Conservation (phyloP, 2,329 filamentous ascomycete genomes). For the Fusarium devonianum region DNA sequence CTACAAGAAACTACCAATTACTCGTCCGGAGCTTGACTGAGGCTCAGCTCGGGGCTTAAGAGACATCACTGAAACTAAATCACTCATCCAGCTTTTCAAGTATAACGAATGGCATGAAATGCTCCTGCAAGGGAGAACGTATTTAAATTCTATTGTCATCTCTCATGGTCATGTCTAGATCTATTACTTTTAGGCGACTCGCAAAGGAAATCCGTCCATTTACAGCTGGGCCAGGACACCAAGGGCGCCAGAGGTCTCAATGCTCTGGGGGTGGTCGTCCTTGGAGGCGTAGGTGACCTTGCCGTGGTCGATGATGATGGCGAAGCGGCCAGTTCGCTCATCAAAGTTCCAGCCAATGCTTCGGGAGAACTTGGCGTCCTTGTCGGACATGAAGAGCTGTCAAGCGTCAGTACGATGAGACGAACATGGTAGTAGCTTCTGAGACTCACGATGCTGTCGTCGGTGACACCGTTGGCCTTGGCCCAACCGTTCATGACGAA, state of each 20-base stretch:
- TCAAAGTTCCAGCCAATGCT: constrained; percentile 78
- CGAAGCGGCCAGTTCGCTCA: constrained; percentile 80
- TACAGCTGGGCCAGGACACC: constrained; percentile 63
- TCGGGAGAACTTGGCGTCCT: constrained; percentile 74
- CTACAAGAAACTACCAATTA: constrained; percentile 12
- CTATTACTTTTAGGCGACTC: constrained; percentile 8
- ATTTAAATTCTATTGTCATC: constrained; percentile 30
- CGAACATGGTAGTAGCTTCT: background rate
- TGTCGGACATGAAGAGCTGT: constrained; percentile 78
- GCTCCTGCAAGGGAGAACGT: constrained; percentile 15
- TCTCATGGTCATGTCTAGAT: constrained; percentile 27
- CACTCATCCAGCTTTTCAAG: background rate
- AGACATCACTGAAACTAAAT: too few relatives aligned
- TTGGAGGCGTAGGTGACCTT: constrained; percentile 83
- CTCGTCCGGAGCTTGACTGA: constrained; percentile 9
- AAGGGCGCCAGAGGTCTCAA: constrained; percentile 60
- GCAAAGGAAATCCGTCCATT: constrained; percentile 18
- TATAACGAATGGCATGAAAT: constrained; percentile 3
- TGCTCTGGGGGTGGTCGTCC: constrained; percentile 61
- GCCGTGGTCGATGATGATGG: constrained; percentile 82
- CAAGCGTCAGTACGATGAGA: constrained; percentile 4
- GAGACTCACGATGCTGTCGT: constrained; percentile 65
- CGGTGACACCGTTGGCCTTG: constrained; percentile 83
- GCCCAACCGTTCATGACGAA: constrained; percentile 90
- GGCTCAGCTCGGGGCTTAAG: too few relatives aligned